phyloP scores from a whole-genome alignment of 495 filamentous ascomycete genomes.

The Hypoxylon rickii region DNA sequence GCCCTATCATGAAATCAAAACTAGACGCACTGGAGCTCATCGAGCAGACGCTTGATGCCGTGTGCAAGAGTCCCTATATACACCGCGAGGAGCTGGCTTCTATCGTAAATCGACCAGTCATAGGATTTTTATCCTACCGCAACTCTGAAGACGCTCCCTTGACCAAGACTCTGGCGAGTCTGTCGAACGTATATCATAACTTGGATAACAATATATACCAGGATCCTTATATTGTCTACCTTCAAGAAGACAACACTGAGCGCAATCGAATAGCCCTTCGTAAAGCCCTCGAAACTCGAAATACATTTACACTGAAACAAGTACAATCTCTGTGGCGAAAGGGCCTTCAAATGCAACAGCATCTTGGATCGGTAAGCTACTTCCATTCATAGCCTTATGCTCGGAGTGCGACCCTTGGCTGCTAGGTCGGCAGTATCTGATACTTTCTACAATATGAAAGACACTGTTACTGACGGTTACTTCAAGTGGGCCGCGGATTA shows the following conservation, averaged over 20 bases:
- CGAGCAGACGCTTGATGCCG: conserved; percentile 75
- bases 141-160: not conserved
- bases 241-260: conserved; percentile 46
- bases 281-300: conserved; percentile 52
- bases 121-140: conserved; percentile 59
- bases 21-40: conserved; percentile 58
- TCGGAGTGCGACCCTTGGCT: too few relatives aligned
- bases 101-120: conserved; percentile 67
- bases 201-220: conserved; percentile 67
- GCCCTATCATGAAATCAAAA: conserved; percentile 69
- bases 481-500: conserved; percentile 68
- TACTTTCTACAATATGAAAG: not conserved
- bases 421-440: not conserved
- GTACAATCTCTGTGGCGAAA: conserved; percentile 62
- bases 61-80: conserved; percentile 71
- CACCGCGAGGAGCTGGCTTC: conserved; percentile 72
- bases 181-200: conserved; percentile 41
- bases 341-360: conserved; percentile 55
- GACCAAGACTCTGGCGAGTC: conserved; percentile 41
- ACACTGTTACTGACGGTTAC: not conserved
- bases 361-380: conserved; percentile 60
- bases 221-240: conserved; percentile 71
- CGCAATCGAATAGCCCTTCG: conserved; percentile 46
- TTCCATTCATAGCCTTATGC: not conserved
- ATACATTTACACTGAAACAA: conserved; percentile 68